Conservation (phyloP, 2,329 filamentous ascomycete genomes). For the Elsinoe batatas region DNA sequence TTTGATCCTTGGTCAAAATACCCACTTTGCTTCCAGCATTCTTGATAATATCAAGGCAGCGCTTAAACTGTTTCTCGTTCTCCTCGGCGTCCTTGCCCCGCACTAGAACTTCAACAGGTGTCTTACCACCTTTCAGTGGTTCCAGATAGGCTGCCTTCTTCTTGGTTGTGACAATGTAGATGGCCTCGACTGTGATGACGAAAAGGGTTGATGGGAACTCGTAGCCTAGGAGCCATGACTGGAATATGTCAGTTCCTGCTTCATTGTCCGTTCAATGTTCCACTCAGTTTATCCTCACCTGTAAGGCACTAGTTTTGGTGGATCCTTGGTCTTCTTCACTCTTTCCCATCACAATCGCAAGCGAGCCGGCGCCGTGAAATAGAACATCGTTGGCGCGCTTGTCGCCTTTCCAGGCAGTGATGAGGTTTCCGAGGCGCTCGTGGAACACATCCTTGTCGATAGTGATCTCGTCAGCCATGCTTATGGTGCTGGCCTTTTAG, state of each 20-base stretch:
- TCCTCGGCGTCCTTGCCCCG: conserved; percentile 84
- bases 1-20: conserved; percentile 71
- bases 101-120: conserved; percentile 83
- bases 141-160: conserved; percentile 98
- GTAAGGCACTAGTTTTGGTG: conserved; percentile 92
- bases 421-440: conserved; percentile 78
- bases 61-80: conserved; percentile 82
- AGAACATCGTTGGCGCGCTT: conserved; percentile 76
- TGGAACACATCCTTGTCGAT: conserved; percentile 93
- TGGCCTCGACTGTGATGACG: conserved; percentile 75
- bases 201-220: conserved; percentile 96
- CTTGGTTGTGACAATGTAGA: conserved; percentile 89
- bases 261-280: background rate
- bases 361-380: conserved; percentile 78
- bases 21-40: conserved; percentile 85
- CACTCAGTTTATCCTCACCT: conserved; percentile 50
- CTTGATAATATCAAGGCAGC: conserved; percentile 79
- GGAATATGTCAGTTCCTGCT: conserved; percentile 18
- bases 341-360: conserved; percentile 89
- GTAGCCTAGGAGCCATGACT: conserved; percentile 98
- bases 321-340: conserved; percentile 79
- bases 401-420: conserved; percentile 91
- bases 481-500: conserved; percentile 16
- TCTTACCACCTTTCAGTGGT: conserved; percentile 80
- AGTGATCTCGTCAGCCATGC: conserved; percentile 72